phyloP scores from a whole-genome alignment of 805 yeast species.

The Cyberlindnera misumaiensis region DNA sequence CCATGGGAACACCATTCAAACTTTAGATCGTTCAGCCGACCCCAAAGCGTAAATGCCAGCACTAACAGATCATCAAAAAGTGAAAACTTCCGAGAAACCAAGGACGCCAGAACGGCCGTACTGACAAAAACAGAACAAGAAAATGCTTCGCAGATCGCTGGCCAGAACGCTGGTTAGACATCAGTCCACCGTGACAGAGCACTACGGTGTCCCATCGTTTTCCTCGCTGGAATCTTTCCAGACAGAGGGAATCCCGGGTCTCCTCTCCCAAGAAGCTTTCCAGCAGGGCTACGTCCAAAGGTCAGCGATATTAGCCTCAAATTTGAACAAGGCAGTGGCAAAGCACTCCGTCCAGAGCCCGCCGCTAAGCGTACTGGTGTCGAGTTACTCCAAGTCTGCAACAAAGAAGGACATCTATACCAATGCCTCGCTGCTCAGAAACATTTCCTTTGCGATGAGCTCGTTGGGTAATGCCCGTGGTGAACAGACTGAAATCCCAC shows the following conservation, averaged over 20 bases:
- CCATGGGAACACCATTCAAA: too few species aligned
- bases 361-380: slow-evolving; percentile 19
- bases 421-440: slow-evolving; percentile 34
- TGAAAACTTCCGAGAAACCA: too few species aligned
- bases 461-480: slow-evolving; percentile 26
- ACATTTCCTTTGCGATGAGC: slow-evolving; percentile 30
- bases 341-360: slow-evolving; percentile 20
- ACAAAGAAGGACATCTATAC: slow-evolving; percentile 28
- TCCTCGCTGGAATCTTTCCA: slow-evolving; percentile 11
- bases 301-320: slow-evolving; percentile 12
- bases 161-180: slow-evolving; percentile 3
- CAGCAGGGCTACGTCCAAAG: slow-evolving; percentile 41
- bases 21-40: too few species aligned
- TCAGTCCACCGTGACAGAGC: slow-evolving; percentile 10
- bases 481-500: slow-evolving; percentile 6
- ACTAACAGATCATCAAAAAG: too few species aligned
- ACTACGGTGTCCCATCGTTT: slow-evolving; percentile 9
- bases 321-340: slow-evolving; percentile 31
- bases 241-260: slow-evolving; percentile 39
- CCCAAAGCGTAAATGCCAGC: too few species aligned
- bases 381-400: slow-evolving; percentile 23
- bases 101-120: too few species aligned
- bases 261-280: slow-evolving; percentile 41
- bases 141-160: background rate
- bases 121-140: too few species aligned